Evolutionary conservation across 345 rosid species (phyloP), one percentile per base, ranked within the genome.

Genomic region (Eucalyptus marginata): DNA sequence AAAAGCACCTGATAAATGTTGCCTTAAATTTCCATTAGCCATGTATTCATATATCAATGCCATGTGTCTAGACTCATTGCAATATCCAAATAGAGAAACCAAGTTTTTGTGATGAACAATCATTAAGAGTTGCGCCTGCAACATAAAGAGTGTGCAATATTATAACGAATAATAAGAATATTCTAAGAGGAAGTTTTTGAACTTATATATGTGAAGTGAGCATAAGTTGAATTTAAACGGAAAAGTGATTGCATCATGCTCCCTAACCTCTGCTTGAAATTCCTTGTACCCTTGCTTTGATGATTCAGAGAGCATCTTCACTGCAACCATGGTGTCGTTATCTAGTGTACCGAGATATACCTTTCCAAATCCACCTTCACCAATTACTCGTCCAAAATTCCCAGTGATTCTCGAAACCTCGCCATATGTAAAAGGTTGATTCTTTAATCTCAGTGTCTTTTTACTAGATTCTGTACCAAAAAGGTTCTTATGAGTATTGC

Each of bases 21-120:
- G n/a, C n/a, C n/a, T n/a, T n/a, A n/a, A n/a, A n/a, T n/a, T n/a
- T n/a, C n/a, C n/a, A n/a, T n/a, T n/a, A n/a, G n/a, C n/a, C n/a
- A n/a, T n/a, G n/a, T n/a, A n/a, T n/a, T n/a, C n/a, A n/a, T n/a
- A n/a, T n/a, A n/a, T n/a, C n/a, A n/a, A 20, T 52, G 58, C 58
- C 58, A 52, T 17, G 24, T 52, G 22, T 4, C 4, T 20, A 0
- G 36, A 89, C 54, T 92, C 93, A 64, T 90, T 52, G 31, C 93
- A 92, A 81, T 87, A 93, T 14, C 94, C 94, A 31, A 92, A 76
- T 13, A 92, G 92, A 10, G 86, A 52, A 80, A 90, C 89, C 90
- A 92, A 76, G 62, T 92, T 90, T 87, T 88, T 86, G 25, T 93
- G 94, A 59, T 90, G 92, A 22, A 90, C 91, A 29, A 87, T 56